Conservation (phyloP, 2,329 filamentous ascomycete genomes). For the Plectosphaerella sp. region DNA sequence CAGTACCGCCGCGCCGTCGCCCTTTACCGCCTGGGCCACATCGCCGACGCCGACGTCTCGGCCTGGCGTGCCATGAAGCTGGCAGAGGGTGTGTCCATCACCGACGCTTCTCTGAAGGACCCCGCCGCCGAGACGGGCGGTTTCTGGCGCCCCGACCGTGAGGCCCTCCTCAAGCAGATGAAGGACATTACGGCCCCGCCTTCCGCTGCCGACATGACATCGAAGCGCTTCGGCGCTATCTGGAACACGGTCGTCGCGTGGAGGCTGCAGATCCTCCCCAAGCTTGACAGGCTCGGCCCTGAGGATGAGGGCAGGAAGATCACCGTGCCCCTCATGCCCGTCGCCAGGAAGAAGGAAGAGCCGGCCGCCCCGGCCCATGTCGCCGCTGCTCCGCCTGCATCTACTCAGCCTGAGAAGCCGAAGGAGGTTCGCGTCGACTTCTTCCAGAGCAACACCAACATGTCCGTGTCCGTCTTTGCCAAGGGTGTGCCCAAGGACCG, state of each 20-base stretch:
- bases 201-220: conserved; percentile 7
- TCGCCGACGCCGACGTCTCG: conserved; percentile 71
- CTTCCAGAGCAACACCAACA: conserved; percentile 27
- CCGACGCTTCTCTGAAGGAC: conserved; percentile 23
- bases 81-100: conserved; percentile 30
- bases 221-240: conserved; percentile 17
- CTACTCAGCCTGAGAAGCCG: conserved; percentile 15
- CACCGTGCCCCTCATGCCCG: conserved; percentile 21
- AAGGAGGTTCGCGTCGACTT: conserved; percentile 22
- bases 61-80: conserved; percentile 53
- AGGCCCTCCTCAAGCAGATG: conserved; percentile 21
- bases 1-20: conserved; percentile 77
- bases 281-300: conserved; percentile 37
- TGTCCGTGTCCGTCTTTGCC: conserved; percentile 36
- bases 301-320: conserved; percentile 43
- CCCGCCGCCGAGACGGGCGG: conserved; percentile 29
- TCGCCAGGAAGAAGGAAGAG: conserved; percentile 16
- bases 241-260: conserved; percentile 39
- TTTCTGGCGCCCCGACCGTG: conserved; percentile 40
- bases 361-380: conserved; percentile 6
- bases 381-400: conserved; percentile 1
- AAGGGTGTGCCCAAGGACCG: conserved; percentile 35
- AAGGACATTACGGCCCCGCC: conserved; percentile 22
- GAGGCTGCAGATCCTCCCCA: conserved; percentile 41
- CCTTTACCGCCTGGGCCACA: conserved; percentile 64